A percentile compares a stretch with the other conserved stretches of the same genome.
Evolutionary conservation across 2,329 filamentous ascomycete species (phyloP).

Genomic region (Beauveria pseudobassiana): DNA sequence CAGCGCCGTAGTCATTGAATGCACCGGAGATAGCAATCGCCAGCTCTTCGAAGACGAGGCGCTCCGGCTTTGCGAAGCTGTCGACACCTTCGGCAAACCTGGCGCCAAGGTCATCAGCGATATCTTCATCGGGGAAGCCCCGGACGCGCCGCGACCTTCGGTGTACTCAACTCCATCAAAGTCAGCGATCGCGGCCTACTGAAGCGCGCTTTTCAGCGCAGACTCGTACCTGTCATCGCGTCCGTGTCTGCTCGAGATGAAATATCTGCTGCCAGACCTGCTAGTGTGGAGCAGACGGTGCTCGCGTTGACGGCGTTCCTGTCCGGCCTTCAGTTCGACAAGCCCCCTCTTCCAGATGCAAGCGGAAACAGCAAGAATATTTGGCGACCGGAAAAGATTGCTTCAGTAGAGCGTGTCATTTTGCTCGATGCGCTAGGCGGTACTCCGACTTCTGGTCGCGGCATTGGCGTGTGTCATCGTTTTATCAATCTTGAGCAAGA

Average conservation of each 20-base stretch:
- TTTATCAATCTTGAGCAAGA: constrained; percentile 95
- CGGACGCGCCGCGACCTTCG: constrained; percentile 12
- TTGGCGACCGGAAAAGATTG: constrained; percentile 33
- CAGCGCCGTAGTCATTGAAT: constrained; percentile 78
- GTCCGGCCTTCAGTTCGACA: constrained; percentile 51
- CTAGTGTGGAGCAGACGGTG: constrained; percentile 54
- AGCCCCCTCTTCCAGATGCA: not conserved
- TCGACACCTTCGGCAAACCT: constrained; percentile 61
- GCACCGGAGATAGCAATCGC: constrained; percentile 36
- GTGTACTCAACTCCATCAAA: constrained; percentile 19
- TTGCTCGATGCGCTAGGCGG: constrained; percentile 82
- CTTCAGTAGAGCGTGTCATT: constrained; percentile 76
- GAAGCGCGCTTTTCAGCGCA: constrained; percentile 24
- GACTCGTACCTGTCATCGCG: constrained; percentile 31
- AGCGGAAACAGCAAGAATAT: not conserved
- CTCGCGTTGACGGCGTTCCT: constrained; percentile 72
- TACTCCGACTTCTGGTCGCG: constrained; percentile 55
- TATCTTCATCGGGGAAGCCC: constrained; percentile 3
- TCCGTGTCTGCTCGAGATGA: constrained; percentile 36
- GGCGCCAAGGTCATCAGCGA: constrained; percentile 56
- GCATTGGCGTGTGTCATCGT: constrained; percentile 28
- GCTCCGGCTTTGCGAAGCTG: constrained; percentile 64
- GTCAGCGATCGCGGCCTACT: constrained; percentile 27
- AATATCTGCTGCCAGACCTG: constrained; percentile 29
- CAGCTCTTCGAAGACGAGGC: constrained; percentile 53